phyloP scores from a whole-genome alignment of 768 basidiomycete genomes.

The Lactarius akahatsu region DNA sequence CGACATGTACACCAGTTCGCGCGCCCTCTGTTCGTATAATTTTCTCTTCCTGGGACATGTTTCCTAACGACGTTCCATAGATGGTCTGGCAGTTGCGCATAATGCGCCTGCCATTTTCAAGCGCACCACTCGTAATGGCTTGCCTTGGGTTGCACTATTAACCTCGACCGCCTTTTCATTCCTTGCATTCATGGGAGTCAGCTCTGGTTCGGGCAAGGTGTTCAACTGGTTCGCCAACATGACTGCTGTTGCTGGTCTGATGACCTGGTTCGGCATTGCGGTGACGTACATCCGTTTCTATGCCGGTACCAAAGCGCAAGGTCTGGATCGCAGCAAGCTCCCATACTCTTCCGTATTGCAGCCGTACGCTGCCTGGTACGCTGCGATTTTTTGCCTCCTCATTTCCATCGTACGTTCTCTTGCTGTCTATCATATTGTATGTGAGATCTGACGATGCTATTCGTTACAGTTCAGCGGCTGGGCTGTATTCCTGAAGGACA shows the following conservation, averaged over 20 bases:
- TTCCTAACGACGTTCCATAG: conserved; percentile 36
- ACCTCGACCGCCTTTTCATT: conserved; percentile 64
- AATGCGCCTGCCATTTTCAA: conserved; percentile 83
- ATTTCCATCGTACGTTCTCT: conserved; percentile 57
- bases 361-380: conserved; percentile 69
- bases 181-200: conserved; percentile 80
- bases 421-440: not conserved
- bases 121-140: conserved; percentile 63
- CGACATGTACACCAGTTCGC: conserved; percentile 86
- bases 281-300: conserved; percentile 70
- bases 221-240: conserved; percentile 75
- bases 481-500: conserved; percentile 50
- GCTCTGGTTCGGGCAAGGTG: conserved; percentile 63
- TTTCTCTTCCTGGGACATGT: conserved; percentile 1
- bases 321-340: conserved; percentile 63
- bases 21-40: conserved; percentile 67
- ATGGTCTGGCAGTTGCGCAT: conserved; percentile 76
- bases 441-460: conserved; percentile 28
- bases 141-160: conserved; percentile 71
- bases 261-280: conserved; percentile 51
- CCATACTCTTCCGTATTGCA: conserved; percentile 69
- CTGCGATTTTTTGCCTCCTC: conserved; percentile 38
- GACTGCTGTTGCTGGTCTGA: conserved; percentile 48
- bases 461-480: conserved; percentile 49
- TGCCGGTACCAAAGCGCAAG: conserved; percentile 74